Percentiles rank a stretch among this genome's conserved stretches.
phyloP scores from a whole-genome alignment of 2,329 filamentous ascomycete genomes.

The Colletotrichum sp. region DNA sequence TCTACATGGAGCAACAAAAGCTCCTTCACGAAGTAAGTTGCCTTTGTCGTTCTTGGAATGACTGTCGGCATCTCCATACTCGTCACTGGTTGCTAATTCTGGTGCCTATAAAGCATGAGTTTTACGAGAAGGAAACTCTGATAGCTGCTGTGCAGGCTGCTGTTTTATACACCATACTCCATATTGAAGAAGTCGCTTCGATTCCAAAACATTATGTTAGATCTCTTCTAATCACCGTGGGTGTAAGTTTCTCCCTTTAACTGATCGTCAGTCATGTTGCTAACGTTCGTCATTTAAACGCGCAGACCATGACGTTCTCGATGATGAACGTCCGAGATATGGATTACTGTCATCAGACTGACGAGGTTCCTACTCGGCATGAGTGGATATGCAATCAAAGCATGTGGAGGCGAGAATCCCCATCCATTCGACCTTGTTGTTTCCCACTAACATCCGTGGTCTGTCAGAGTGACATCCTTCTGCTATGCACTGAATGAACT shows the following conservation, averaged over 20 bases:
- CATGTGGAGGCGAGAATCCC: background rate
- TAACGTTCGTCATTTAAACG: fast-evolving
- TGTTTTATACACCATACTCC: background rate
- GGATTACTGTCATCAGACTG: background rate
- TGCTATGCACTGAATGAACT: background rate
- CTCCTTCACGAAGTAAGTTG: background rate
- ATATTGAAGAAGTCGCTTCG: background rate
- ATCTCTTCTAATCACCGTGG: background rate
- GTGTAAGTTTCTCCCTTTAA: background rate
- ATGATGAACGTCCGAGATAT: background rate
- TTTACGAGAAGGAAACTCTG: background rate
- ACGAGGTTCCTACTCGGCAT: background rate
- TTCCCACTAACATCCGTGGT: fast-evolving
- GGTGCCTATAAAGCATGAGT: background rate
- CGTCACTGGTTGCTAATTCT: background rate
- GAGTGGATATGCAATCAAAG: background rate
- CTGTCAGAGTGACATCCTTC: background rate
- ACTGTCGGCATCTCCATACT: fast-evolving
- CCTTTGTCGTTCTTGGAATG: fast-evolving
- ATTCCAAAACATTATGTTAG: background rate
- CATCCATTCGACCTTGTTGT: background rate
- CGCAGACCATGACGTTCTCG: background rate
- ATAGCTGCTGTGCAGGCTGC: background rate
- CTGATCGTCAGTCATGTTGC: fast-evolving
- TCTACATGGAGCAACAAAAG: background rate